Evolutionary conservation across 345 rosid species (phyloP).

Genomic region (Sisymbrium irio): DNA sequence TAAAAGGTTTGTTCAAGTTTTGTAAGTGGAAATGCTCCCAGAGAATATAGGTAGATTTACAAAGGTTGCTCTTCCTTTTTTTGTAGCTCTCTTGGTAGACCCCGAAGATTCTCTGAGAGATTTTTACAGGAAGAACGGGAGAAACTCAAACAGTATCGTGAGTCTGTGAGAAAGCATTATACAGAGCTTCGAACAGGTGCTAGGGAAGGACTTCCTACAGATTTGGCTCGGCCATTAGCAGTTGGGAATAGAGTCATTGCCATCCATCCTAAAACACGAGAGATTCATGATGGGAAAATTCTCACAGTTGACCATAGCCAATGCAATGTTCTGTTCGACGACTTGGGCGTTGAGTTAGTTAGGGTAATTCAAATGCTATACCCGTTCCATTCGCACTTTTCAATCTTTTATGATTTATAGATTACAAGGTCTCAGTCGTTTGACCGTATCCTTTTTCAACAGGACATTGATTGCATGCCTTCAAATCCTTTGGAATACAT

Average conservation of each 20-base stretch:
- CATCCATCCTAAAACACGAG: slow-evolving; percentile 85
- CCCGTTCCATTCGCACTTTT: neutral
- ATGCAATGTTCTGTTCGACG: slow-evolving; percentile 79
- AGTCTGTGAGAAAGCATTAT: slow-evolving; percentile 84
- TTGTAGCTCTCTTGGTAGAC: slow-evolving; percentile 96
- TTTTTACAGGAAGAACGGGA: slow-evolving; percentile 79
- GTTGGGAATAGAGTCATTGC: slow-evolving; percentile 90
- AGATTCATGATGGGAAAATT: slow-evolving; percentile 84
- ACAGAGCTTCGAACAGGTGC: slow-evolving; percentile 71
- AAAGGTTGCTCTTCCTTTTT: slow-evolving; percentile 1
- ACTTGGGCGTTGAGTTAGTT: slow-evolving; percentile 88
- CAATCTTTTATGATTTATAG: slow-evolving; percentile 13
- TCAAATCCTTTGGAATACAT: slow-evolving; percentile 73
- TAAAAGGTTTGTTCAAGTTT: slow-evolving; percentile 57
- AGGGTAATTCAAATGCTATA: slow-evolving; percentile 46
- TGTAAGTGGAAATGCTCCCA: neutral
- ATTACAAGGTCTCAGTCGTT: slow-evolving; percentile 9
- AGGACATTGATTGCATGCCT: slow-evolving; percentile 99
- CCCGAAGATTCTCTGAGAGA: slow-evolving; percentile 86
- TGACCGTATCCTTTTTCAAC: slow-evolving; percentile 21
- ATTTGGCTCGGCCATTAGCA: slow-evolving; percentile 81
- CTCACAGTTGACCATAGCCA: slow-evolving; percentile 83
- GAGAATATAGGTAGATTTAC: neutral
- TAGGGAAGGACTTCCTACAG: slow-evolving; percentile 91
- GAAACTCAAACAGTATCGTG: slow-evolving; percentile 86